phyloP scores from a whole-genome alignment of 148 eudicot species.

The Fagopyrum esculentum region DNA sequence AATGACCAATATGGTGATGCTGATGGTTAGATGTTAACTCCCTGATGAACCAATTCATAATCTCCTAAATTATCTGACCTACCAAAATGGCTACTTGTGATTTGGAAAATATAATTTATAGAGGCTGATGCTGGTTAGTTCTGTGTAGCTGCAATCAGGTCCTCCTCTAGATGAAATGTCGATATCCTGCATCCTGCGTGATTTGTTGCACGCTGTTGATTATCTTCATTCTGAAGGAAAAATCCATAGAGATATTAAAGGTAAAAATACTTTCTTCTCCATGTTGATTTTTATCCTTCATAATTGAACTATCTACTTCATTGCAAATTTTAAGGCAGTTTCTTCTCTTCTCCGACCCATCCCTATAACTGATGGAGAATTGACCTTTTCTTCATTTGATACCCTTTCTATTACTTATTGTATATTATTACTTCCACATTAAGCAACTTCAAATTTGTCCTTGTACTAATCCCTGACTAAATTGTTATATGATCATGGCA shows the following conservation, averaged over 20 bases:
- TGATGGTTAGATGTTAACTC: neutral
- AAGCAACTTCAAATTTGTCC: neutral
- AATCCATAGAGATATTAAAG: conserved; percentile 97
- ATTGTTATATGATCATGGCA: conserved; percentile 34
- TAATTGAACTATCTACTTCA: neutral
- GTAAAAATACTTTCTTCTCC: conserved; percentile 19
- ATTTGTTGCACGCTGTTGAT: conserved; percentile 91
- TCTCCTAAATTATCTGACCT: neutral
- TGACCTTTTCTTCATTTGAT: neutral
- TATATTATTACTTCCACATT: neutral
- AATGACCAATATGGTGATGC: too few species aligned
- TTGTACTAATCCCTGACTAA: neutral
- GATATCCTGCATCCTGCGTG: conserved; percentile 82
- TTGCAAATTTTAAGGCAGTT: neutral
- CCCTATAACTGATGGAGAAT: neutral
- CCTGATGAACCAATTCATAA: neutral
- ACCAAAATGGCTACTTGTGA: neutral
- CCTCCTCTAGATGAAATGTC: conserved; percentile 92
- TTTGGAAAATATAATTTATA: neutral
- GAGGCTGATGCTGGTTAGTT: neutral
- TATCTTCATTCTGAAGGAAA: conserved; percentile 95
- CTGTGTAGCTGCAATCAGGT: conserved; percentile 76
- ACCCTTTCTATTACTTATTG: conserved; percentile 1
- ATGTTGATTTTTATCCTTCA: neutral
- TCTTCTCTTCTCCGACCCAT: neutral